Base-by-base conservation (phyloP, 176 grass and related monocot genomes). In the Paspalum notatum region DNA sequence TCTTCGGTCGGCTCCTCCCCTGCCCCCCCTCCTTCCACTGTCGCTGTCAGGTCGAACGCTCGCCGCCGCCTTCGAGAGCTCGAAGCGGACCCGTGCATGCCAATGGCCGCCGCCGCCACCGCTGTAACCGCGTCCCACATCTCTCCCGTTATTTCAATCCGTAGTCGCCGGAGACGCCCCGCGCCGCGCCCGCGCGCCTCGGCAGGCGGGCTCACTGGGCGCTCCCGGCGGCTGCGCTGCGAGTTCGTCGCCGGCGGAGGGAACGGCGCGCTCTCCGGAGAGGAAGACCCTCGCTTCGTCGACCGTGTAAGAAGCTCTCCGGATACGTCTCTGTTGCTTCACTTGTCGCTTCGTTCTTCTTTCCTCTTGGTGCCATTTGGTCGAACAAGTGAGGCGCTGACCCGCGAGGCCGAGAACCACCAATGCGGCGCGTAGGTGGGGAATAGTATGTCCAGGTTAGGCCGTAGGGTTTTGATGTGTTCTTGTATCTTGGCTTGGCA, bases 261-360 rank as follows among this genome's bases (percentile, higher is more conserved):
- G 18, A 99, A 99, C 74, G 92, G 86, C 65, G 90, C 88, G 50
- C 88, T 95, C 66, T 86, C 86, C 18, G 84, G 92, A 20, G 92
- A 93, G 92, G 73, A 83, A 2, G 89, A 92, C 77, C 82, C 85
- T 78, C 89, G 91, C 7, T 38, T 86, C 24, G 40, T 88, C 9
- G 96, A 95, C 62, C 90, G 90, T 66, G 96, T 98, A 83, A 88
- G 79, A 43, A 47, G 1, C 13, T 18, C 27, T 24, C 74, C 32
- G 6, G 43, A 37, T 60, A 6, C 52, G 70, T 46, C 0, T 9
- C 37, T 70, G n/a, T 8, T 6, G 12, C 25, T 14, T 6, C 68
- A 9, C 57, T 60, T 1, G 0, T 60, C 12, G 22, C 11, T 20
- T 58, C 14, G 38, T 40, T 40, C 66, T 62, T 37, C 22, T 24